phyloP scores from a whole-genome alignment of 2,329 filamentous ascomycete species.

The Calonectria hawksworthii region DNA sequence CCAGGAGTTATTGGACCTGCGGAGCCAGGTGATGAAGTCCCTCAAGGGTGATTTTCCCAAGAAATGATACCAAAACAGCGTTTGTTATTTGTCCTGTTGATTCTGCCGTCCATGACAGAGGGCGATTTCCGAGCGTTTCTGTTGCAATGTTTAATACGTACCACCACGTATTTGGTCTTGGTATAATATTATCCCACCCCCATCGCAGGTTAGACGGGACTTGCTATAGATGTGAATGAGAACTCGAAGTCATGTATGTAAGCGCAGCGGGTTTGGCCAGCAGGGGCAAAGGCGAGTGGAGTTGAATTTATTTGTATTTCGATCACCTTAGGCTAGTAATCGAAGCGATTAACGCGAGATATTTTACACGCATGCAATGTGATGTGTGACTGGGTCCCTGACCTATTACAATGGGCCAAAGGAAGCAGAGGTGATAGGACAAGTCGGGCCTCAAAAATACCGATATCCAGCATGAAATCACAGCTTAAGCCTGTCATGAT shows the following conservation, averaged over 20 bases:
- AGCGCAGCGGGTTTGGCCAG: background rate
- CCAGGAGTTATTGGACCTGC: conserved; percentile 62
- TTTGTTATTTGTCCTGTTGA: conserved; percentile 20
- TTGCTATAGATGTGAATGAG: conserved; percentile 9
- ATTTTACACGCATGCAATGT: background rate
- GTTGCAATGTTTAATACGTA: conserved; percentile 14
- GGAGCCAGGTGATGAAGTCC: conserved; percentile 57
- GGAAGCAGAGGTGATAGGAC: background rate
- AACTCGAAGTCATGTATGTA: conserved; percentile 9
- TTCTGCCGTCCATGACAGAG: conserved; percentile 11
- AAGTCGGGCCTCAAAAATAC: background rate
- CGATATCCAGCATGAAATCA: background rate
- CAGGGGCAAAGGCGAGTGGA: background rate
- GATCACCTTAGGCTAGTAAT: background rate
- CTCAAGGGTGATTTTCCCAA: conserved; percentile 41
- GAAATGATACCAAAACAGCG: conserved; percentile 35
- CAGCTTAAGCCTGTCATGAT: background rate
- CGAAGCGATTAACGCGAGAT: background rate
- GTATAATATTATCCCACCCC: background rate
- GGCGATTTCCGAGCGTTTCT: conserved; percentile 14
- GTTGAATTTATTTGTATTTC: conserved; percentile 5
- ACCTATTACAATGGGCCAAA: background rate
- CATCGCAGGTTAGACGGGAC: conserved; percentile 13
- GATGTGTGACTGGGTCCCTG: background rate
- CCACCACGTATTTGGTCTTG: conserved; percentile 14